phyloP scores from a whole-genome alignment of 2,329 filamentous ascomycete genomes.

The Phaeomoniella chlamydospora region DNA sequence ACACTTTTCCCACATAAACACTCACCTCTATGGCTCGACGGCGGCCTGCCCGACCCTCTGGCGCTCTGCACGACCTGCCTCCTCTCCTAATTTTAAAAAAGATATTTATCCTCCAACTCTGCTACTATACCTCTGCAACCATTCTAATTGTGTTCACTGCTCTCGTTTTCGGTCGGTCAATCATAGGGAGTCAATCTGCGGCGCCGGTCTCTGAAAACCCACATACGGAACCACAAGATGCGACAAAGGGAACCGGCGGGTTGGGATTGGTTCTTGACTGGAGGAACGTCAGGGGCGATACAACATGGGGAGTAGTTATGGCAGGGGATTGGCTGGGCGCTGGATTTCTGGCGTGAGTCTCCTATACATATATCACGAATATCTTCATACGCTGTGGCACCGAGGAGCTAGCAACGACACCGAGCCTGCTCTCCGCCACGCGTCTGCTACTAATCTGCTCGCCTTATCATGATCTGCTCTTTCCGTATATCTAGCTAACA shows the following conservation, averaged over 20 bases:
- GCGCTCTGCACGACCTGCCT: conserved; percentile 51
- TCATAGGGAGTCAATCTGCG: not conserved
- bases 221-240: not conserved
- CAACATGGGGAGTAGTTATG: conserved; percentile 55
- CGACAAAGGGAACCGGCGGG: not conserved
- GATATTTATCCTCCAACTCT: conserved; percentile 49
- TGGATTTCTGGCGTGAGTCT: conserved; percentile 48
- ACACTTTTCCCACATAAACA: too few species aligned
- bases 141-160: conserved; percentile 53
- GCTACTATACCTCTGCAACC: conserved; percentile 49
- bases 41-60: conserved; percentile 45
- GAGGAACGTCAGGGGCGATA: conserved; percentile 50
- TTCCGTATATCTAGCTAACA: not conserved
- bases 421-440: too few species aligned
- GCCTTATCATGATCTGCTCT: conserved; percentile 1
- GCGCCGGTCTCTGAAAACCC: conserved; percentile 39
- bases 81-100: conserved; percentile 53
- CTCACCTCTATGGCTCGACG: conserved; percentile 17
- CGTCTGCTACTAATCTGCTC: too few species aligned
- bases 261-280: conserved; percentile 42
- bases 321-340: conserved; percentile 55
- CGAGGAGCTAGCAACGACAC: too few species aligned
- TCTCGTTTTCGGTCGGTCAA: conserved; percentile 41
- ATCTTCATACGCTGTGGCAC: too few species aligned
- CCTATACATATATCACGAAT: too few species aligned